phyloP scores from a whole-genome alignment of 1,284 basidiomycete genomes.

The Stygiomarasmius scandens region DNA sequence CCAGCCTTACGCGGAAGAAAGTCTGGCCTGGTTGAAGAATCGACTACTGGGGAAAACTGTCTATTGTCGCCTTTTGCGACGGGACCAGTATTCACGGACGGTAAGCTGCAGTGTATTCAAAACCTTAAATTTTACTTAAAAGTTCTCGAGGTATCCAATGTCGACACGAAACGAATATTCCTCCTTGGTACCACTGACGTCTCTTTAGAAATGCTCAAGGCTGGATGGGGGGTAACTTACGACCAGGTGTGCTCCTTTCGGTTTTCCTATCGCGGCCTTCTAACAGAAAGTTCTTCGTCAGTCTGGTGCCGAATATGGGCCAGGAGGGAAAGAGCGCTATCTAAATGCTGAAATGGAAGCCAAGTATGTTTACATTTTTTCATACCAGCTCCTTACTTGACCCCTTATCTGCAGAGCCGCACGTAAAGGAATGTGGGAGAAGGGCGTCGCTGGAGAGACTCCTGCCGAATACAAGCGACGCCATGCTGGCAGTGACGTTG shows the following conservation, averaged over 20 bases:
- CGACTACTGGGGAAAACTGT: slow-evolving; percentile 59
- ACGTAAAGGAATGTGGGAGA: slow-evolving; percentile 73
- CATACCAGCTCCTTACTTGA: not conserved
- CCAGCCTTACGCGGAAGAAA: slow-evolving; percentile 74
- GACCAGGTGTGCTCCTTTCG: slow-evolving; percentile 42
- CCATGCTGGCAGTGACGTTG: slow-evolving; percentile 32
- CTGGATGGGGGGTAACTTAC: slow-evolving; percentile 78
- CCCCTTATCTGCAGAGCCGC: slow-evolving; percentile 43
- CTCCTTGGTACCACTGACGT: slow-evolving; percentile 59
- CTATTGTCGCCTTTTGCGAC: slow-evolving; percentile 69
- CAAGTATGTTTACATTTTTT: slow-evolving; percentile 49
- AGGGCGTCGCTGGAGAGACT: slow-evolving; percentile 59
- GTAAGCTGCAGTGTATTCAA: slow-evolving; percentile 41
- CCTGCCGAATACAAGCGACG: slow-evolving; percentile 83
- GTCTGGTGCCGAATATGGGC: slow-evolving; percentile 78
- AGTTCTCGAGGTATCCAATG: slow-evolving; percentile 64
- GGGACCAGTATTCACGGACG: slow-evolving; percentile 82
- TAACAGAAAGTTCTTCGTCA: slow-evolving; percentile 26
- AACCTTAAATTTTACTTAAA: not conserved
- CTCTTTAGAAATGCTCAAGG: slow-evolving; percentile 75
- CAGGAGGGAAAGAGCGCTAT: slow-evolving; percentile 65
- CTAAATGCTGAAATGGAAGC: slow-evolving; percentile 63
- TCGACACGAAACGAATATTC: slow-evolving; percentile 48
- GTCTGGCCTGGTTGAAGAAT: slow-evolving; percentile 70
- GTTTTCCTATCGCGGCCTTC: not conserved